These are phyloP conservation scores for Exophiala lecanii-corni DNA, from an alignment of 2,329 filamentous ascomycete genomes.

Conservation along the genomic window DNA sequence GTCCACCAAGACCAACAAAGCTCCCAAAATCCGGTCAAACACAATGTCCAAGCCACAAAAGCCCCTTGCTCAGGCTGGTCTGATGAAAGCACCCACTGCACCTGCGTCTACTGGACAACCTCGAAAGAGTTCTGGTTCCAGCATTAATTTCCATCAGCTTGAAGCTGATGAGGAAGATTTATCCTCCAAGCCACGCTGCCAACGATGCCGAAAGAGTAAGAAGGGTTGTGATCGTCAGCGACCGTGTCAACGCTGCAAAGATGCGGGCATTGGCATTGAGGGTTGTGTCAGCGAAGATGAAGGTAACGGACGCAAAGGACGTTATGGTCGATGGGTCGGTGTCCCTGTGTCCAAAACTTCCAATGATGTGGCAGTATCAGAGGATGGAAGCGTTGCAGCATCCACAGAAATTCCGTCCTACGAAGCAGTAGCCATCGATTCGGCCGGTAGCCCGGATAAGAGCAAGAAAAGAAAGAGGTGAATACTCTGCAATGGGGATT, in stretches of 20 bases:
- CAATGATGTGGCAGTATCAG: conserved; percentile 48
- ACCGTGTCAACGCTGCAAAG: conserved; percentile 90
- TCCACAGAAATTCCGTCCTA: conserved; percentile 31
- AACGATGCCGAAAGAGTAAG: conserved; percentile 98
- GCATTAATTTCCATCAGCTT: conserved; percentile 58
- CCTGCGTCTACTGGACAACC: conserved; percentile 41
- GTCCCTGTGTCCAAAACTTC: conserved; percentile 58
- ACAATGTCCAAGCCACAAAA: conserved; percentile 38
- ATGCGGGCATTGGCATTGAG: conserved; percentile 88
- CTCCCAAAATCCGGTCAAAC: conserved; percentile 33
- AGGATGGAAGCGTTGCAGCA: conserved; percentile 36
- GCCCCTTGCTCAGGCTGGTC: conserved; percentile 39
- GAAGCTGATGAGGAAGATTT: conserved; percentile 78
- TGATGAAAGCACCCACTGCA: conserved; percentile 36
- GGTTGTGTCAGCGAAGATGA: conserved; percentile 97
- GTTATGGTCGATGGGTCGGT: conserved; percentile 71
- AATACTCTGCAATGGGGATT: no score
- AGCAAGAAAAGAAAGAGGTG: conserved; percentile 67
- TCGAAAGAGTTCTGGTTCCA: conserved; percentile 60
- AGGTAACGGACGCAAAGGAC: conserved; percentile 91
- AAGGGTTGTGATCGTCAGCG: conserved; percentile 97
- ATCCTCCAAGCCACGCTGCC: conserved; percentile 92
- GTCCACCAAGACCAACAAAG: conserved; percentile 25
- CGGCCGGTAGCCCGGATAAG: conserved; percentile 48
- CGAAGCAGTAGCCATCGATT: conserved; percentile 30